Base-by-base conservation (phyloP, 177 flowering plant genomes). In the Vitis hybrid region DNA sequence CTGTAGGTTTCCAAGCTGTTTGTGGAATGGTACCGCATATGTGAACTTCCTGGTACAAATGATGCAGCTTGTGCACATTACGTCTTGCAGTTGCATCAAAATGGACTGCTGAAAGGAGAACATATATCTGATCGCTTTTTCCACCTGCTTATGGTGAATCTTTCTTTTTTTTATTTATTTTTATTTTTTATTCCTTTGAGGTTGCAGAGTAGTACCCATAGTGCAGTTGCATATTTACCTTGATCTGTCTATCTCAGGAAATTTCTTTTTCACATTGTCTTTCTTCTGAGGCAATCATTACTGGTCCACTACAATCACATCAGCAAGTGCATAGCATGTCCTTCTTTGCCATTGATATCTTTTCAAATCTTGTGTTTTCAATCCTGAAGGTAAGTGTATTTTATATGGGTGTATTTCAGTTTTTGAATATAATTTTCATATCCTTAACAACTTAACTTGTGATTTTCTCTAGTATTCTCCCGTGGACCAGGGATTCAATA, bases 81-180 rank as follows among this genome's bases (percentile, higher is more conserved):
- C 68, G 77, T 96, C 54, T 73, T 88, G 61, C 84, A 84, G 60
- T 77, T 96, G 80, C 95, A 90, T 74, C 97, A 88, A 66, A 85
- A 76, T 85, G 96, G 97, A 69, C 71, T 92, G 52, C 86, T 96
- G 27, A 92, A 91, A 75, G 98, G 91, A 67, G 97, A 94, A 85
- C 97, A 96, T 64, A 78, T 78, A 65, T 81, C 94, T 9, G 98
- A 92, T 50, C 89, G 91, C 18, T 91, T 96, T 82, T 88, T 96
- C 81, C 96, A 90, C 65, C 46, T 79, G 15, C 84, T 94, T 32
- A 89, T 76, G 63, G 99, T 95, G 61, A 83, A 61, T 49, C 66
- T 30, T 71, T 4, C 9, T 54, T 62, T 46, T 46, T 69, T 53
- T 30, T 69, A 27, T 49, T 21, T 62, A 12, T 2, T 30, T 8